A percentile compares a stretch with the other conserved stretches of the same genome.
phyloP scores from a whole-genome alignment of 805 yeast genomes.

The Lipomyces starkeyi region DNA sequence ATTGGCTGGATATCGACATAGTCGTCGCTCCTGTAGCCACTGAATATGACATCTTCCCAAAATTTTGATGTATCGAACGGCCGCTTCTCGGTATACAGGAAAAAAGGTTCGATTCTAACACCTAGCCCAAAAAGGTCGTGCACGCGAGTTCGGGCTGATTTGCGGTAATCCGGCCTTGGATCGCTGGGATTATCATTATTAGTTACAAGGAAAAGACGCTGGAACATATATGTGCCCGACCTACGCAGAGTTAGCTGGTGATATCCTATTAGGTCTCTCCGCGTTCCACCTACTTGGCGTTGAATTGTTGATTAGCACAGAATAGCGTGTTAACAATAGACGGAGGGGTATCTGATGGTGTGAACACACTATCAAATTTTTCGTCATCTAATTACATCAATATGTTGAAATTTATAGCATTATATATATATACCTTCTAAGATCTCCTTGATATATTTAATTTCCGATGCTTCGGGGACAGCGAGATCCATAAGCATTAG shows the following conservation, averaged over 20 bases:
- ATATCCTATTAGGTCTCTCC: background rate
- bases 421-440: slow-evolving; percentile 30
- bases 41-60: slow-evolving; percentile 54
- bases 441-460: slow-evolving; percentile 30
- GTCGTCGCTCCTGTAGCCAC: background rate
- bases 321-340: slow-evolving; percentile 55
- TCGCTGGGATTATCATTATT: slow-evolving; percentile 72
- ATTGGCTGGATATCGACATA: slow-evolving; percentile 28
- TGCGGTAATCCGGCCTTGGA: slow-evolving; percentile 49
- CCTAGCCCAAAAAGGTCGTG: slow-evolving; percentile 63
- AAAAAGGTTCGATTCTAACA: slow-evolving; percentile 67
- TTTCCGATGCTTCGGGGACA: slow-evolving; percentile 37
- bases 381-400: slow-evolving; percentile 26
- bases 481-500: slow-evolving; percentile 38
- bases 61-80: slow-evolving; percentile 55
- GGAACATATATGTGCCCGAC: slow-evolving; percentile 48
- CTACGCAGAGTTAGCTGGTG: background rate
- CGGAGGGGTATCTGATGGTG: slow-evolving; percentile 39
- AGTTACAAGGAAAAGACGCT: slow-evolving; percentile 73
- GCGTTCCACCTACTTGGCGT: slow-evolving; percentile 51
- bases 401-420: slow-evolving; percentile 4
- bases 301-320: slow-evolving; percentile 62
- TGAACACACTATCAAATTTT: slow-evolving; percentile 39
- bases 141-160: slow-evolving; percentile 60
- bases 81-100: slow-evolving; percentile 51